Conservation (phyloP, 1,139 yeast species). For the Saccharomycopsis hybrid region DNA sequence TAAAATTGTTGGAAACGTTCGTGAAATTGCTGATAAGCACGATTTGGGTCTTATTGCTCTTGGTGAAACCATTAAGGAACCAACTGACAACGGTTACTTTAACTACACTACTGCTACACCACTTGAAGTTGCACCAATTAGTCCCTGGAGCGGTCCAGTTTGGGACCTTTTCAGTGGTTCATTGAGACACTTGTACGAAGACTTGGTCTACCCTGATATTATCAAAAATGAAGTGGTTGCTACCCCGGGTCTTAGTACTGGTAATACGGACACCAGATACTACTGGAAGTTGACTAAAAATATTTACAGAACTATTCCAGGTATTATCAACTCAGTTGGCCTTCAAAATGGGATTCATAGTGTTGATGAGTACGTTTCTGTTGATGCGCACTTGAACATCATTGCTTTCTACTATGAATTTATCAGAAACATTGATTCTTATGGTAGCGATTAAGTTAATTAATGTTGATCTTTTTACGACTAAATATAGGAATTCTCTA, state of each 20-base stretch:
- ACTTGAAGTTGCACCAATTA: conserved; percentile 49
- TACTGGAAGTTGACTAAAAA: conserved; percentile 68
- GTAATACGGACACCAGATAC: conserved; percentile 78
- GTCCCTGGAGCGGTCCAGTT: conserved; percentile 41
- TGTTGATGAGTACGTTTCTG: conserved; percentile 49
- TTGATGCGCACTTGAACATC: conserved; percentile 49
- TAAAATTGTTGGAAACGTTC: conserved; percentile 34
- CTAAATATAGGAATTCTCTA: too few species aligned
- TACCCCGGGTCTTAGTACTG: conserved; percentile 66
- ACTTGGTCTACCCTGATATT: conserved; percentile 27
- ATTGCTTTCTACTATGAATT: conserved; percentile 57
- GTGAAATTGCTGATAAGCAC: conserved; percentile 35
- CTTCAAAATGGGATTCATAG: conserved; percentile 36
- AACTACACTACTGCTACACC: conserved; percentile 33
- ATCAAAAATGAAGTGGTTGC: conserved; percentile 36
- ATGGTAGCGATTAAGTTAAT: too few species aligned
- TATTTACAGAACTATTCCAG: conserved; percentile 61
- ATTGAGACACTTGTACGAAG: conserved; percentile 42
- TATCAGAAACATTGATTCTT: conserved; percentile 24
- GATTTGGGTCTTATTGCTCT: conserved; percentile 39
- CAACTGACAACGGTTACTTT: conserved; percentile 30
- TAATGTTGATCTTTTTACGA: too few species aligned
- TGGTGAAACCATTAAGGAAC: conserved; percentile 26
- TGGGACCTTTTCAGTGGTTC: conserved; percentile 53
- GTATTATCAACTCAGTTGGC: conserved; percentile 1